phyloP scores from a whole-genome alignment of 2,329 filamentous ascomycete species.

The Chaetomium olivaceum region DNA sequence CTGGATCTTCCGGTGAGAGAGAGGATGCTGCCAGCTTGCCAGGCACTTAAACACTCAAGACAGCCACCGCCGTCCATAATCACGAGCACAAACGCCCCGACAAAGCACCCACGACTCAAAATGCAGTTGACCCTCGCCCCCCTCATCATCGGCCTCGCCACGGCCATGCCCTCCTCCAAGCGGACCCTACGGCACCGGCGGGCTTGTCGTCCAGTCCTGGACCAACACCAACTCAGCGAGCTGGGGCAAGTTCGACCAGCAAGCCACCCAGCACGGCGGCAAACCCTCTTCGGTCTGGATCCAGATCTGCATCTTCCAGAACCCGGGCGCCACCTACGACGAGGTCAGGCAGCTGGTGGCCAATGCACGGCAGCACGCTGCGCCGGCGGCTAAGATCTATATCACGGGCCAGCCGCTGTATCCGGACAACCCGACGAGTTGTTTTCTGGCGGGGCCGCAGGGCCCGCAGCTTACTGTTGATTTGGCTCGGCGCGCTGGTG shows the following conservation, averaged over 20 bases:
- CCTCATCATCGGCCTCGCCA: too few relatives aligned
- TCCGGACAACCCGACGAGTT: slow-evolving; percentile 28
- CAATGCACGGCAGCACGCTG: slow-evolving; percentile 36
- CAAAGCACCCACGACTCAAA: not conserved
- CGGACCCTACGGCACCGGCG: slow-evolving; percentile 36
- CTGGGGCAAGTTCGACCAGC: slow-evolving; percentile 35
- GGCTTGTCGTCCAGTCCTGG: slow-evolving; percentile 37
- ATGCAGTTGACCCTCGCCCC: slow-evolving; percentile 1
- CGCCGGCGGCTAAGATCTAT: slow-evolving; percentile 33
- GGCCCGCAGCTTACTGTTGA: slow-evolving; percentile 32
- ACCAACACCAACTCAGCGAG: slow-evolving; percentile 33
- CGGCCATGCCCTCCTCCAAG: too few relatives aligned
- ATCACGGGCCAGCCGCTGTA: slow-evolving; percentile 39
- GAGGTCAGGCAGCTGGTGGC: slow-evolving; percentile 37
- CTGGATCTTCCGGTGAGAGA: not conserved
- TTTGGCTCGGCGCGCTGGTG: slow-evolving; percentile 33
- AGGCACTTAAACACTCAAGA: not conserved
- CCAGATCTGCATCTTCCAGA: slow-evolving; percentile 37
- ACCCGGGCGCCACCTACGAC: slow-evolving; percentile 35
- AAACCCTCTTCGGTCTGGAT: slow-evolving; percentile 26
- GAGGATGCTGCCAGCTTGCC: not conserved
- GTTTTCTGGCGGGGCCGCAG: slow-evolving; percentile 32
- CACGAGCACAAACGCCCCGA: not conserved
- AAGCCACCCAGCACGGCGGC: slow-evolving; percentile 1
- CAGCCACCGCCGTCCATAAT: not conserved